phyloP scores from a whole-genome alignment of 129 eudicot genomes.

The Flaveria brownii region DNA sequence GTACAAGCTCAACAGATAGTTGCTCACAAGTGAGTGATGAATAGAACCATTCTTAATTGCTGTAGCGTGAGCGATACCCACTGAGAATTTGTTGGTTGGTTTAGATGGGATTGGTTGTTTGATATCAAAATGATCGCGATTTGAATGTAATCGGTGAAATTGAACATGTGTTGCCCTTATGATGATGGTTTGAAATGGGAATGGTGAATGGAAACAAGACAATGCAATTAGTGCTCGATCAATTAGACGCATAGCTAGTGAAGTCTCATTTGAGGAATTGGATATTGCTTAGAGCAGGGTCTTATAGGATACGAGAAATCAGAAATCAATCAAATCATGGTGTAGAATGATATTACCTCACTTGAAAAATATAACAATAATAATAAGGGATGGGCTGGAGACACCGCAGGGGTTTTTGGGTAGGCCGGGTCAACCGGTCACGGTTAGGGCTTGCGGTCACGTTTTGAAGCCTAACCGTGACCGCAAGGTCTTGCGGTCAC shows the following conservation, averaged over 20 bases:
- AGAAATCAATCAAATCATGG: no score
- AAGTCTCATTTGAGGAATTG: no score
- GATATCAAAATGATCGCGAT: background rate
- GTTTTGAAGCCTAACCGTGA: no score
- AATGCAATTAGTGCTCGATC: background rate
- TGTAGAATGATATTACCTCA: no score
- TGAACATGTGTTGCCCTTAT: background rate
- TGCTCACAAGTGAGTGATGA: conserved; percentile 33
- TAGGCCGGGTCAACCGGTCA: no score
- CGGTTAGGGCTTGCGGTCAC: no score
- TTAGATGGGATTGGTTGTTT: conserved; percentile 10
- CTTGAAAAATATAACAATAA: no score
- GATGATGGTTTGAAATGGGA: conserved; percentile 11
- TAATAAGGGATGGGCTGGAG: no score
- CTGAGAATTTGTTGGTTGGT: conserved; percentile 10
- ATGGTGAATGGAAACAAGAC: conserved; percentile 3
- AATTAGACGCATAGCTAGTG: conserved; percentile 24
- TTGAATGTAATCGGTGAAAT: conserved; percentile 13
- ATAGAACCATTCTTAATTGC: conserved; percentile 49
- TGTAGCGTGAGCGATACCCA: conserved; percentile 33
- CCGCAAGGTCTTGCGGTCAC: no score
- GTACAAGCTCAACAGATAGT: conserved; percentile 49
- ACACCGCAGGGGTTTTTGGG: no score
- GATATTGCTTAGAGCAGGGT: no score
- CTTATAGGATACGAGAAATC: no score